Conservation (phyloP, 768 basidiomycete genomes). For the Mrakia blollopis region DNA sequence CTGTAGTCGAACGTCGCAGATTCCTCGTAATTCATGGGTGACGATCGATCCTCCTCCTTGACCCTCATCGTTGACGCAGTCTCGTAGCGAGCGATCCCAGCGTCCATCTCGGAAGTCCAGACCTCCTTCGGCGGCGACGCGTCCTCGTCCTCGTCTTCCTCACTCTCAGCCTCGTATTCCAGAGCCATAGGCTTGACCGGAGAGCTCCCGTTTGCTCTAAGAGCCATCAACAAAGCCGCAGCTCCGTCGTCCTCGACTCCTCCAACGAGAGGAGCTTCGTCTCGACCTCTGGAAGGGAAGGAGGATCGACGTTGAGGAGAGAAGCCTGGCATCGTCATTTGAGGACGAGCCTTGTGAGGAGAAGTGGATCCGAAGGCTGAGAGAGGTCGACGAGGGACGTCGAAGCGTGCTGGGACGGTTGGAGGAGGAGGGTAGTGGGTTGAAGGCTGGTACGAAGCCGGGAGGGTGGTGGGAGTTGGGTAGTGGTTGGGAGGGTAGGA, state of each 20-base stretch:
- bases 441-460: not conserved
- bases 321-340: slow-evolving; percentile 10
- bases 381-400: not conserved
- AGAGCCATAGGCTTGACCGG: slow-evolving; percentile 1
- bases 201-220: slow-evolving; percentile 14
- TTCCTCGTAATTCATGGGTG: not conserved
- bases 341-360: not conserved
- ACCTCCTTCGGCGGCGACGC: slow-evolving; percentile 1
- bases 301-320: slow-evolving; percentile 6
- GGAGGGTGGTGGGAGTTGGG: not conserved
- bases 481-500: not conserved
- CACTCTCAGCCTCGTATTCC: not conserved
- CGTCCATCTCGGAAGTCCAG: slow-evolving; percentile 1
- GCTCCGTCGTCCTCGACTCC: slow-evolving; percentile 16
- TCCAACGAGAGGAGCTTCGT: not conserved
- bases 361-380: slow-evolving; percentile 5
- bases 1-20: not conserved
- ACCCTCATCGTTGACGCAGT: not conserved
- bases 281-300: not conserved
- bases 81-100: not conserved
- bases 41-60: not conserved
- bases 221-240: slow-evolving; percentile 12
- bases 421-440: slow-evolving; percentile 3
- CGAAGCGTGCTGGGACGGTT: not conserved
- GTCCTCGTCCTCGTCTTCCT: not conserved